Evolutionary conservation across 257 asterid genomes (phyloP).

Genomic region (Lithospermum erythrorhizon): DNA sequence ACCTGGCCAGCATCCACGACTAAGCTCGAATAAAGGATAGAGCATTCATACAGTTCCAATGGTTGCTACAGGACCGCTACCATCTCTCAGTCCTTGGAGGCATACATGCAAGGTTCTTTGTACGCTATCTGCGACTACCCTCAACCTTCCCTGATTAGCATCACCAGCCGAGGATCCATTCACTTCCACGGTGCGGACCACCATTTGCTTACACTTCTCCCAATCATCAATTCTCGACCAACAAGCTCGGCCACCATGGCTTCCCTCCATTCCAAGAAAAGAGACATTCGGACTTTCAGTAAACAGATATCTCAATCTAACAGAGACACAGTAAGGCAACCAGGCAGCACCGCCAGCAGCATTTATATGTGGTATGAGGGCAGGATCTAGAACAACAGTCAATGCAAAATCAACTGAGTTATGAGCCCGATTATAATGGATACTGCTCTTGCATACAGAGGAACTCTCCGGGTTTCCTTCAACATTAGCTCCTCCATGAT

Average conservation of each 20-base stretch:
- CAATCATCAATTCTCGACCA: constrained; percentile 78
- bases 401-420: constrained; percentile 87
- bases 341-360: constrained; percentile 99
- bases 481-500: constrained; percentile 58
- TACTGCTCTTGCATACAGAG: constrained; percentile 69
- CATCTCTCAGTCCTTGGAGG: constrained; percentile 88
- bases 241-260: constrained; percentile 99
- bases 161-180: constrained; percentile 64
- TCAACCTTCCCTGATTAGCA: constrained; percentile 73
- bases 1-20: background rate
- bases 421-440: constrained; percentile 68
- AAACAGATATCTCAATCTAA: constrained; percentile 65
- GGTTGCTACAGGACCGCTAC: constrained; percentile 27
- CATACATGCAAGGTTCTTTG: constrained; percentile 67
- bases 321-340: constrained; percentile 93
- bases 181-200: constrained; percentile 52
- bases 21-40: background rate
- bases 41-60: constrained; percentile 16
- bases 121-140: constrained; percentile 76
- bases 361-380: constrained; percentile 79
- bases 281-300: constrained; percentile 62
- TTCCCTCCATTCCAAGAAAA: constrained; percentile 94
- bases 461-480: constrained; percentile 48
- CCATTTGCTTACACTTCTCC: constrained; percentile 86
- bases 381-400: constrained; percentile 86